A percentile compares a stretch with the other conserved stretches of the same genome.
Evolutionary conservation across 257 asterid genomes (phyloP).

Genomic region (Penstemon newberryi): DNA sequence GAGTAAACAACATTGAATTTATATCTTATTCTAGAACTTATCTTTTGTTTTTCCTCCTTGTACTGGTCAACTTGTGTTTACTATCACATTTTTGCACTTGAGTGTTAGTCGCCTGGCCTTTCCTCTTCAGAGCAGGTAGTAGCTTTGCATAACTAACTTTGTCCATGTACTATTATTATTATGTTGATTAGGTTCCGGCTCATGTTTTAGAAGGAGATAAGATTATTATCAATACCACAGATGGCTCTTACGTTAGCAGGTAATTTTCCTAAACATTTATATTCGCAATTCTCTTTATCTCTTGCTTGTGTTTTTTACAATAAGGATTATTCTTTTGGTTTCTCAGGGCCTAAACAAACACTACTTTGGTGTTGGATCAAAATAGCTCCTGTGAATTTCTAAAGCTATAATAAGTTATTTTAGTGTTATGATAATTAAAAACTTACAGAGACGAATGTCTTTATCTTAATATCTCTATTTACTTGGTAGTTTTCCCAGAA

Average conservation of each 20-base stretch:
- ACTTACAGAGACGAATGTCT: too few relatives aligned
- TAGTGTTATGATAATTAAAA: too few relatives aligned
- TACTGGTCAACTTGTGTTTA: not conserved
- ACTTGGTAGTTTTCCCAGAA: too few relatives aligned
- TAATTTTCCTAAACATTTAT: constrained; percentile 21
- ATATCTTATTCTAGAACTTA: not conserved
- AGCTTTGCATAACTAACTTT: constrained; percentile 4
- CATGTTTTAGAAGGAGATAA: constrained; percentile 66
- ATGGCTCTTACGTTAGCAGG: constrained; percentile 68
- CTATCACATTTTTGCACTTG: not conserved
- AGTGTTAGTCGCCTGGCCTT: constrained; percentile 18
- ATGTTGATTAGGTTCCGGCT: constrained; percentile 58
- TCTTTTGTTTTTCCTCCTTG: not conserved
- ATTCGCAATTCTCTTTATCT: not conserved
- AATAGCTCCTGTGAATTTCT: too few relatives aligned
- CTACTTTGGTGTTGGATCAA: too few relatives aligned
- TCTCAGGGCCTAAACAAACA: not conserved
- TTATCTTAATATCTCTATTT: too few relatives aligned
- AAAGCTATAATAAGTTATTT: too few relatives aligned
- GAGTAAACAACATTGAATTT: not conserved
- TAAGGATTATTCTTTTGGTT: not conserved
- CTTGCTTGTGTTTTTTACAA: not conserved
- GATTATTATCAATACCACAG: constrained; percentile 58
- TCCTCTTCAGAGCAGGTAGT: not conserved
- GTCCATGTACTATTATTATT: not conserved